These are phyloP conservation scores for Samsoniella hepiali DNA, from an alignment of 2,329 filamentous ascomycete species.

Conservation along the genomic window DNA sequence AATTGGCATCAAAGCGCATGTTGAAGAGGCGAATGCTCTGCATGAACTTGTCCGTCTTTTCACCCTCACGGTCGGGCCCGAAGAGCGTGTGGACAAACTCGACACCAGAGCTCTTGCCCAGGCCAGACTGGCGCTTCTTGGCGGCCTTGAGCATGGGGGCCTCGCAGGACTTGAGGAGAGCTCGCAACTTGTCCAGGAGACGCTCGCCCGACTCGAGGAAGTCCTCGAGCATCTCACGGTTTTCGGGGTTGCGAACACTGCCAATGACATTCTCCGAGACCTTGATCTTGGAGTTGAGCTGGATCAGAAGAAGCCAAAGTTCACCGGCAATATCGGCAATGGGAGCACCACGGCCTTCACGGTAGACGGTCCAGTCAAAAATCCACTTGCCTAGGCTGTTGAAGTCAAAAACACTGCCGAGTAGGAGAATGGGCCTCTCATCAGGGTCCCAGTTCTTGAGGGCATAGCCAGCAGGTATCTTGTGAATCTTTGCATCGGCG, in stretches of 20 bases:
- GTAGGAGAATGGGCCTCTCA: constrained; percentile 88
- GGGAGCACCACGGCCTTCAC: constrained; percentile 75
- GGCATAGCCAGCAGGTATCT: constrained; percentile 86
- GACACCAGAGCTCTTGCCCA: constrained; percentile 87
- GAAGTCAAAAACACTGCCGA: constrained; percentile 94
- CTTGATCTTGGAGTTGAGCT: constrained; percentile 91
- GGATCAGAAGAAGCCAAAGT: constrained; percentile 91
- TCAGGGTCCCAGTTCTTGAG: constrained; percentile 98
- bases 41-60: constrained; percentile 92
- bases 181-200: constrained; percentile 79
- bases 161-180: constrained; percentile 87
- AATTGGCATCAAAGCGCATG: constrained; percentile 86
- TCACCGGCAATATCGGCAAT: constrained; percentile 91
- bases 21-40: constrained; percentile 84
- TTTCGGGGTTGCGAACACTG: constrained; percentile 69
- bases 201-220: constrained; percentile 88
- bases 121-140: constrained; percentile 63
- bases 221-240: constrained; percentile 78
- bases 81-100: constrained; percentile 98
- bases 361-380: constrained; percentile 97
- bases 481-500: constrained; percentile 59
- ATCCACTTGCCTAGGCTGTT: constrained; percentile 99
- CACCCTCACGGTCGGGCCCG: constrained; percentile 82
- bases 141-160: constrained; percentile 90
- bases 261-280: constrained; percentile 75